These are phyloP conservation scores for Phytophthora cactorum DNA, from an alignment of 352 stramenopile genomes.

Conservation along the genomic window DNA sequence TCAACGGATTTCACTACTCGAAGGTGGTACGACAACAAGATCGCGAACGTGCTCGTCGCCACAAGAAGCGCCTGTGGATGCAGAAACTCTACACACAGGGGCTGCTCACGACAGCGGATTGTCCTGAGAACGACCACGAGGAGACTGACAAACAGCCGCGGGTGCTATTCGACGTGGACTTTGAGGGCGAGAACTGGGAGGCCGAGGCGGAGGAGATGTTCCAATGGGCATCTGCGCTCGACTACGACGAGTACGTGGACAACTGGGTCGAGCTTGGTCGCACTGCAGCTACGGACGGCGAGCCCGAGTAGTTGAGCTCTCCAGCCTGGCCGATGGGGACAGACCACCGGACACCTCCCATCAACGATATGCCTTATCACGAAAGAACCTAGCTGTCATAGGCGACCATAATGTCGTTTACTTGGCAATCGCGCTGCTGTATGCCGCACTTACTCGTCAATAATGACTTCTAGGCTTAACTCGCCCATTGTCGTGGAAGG, in stretches of 20 bases:
- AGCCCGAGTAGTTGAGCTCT: slow-evolving; percentile 11
- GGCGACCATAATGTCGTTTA: no score
- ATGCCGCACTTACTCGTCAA: no score
- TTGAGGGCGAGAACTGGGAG: slow-evolving; percentile 75
- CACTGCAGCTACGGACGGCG: slow-evolving; percentile 50
- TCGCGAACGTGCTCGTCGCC: slow-evolving; percentile 49
- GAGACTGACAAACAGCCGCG: slow-evolving; percentile 14
- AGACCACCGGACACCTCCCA: no score
- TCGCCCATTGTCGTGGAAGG: no score
- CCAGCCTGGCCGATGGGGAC: no score
- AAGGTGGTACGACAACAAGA: slow-evolving; percentile 65
- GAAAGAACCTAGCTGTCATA: no score
- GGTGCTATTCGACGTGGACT: slow-evolving; percentile 68
- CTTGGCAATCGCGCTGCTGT: no score
- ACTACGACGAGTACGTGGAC: slow-evolving; percentile 80
- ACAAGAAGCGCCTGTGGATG: slow-evolving; percentile 85
- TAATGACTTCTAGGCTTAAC: slow-evolving; percentile 16
- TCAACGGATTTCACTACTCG: slow-evolving; percentile 49
- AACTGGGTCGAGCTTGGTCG: slow-evolving; percentile 69
- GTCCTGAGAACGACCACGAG: slow-evolving; percentile 22
- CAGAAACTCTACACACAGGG: slow-evolving; percentile 77
- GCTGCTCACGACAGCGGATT: slow-evolving; percentile 38
- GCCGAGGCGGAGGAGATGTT: slow-evolving; percentile 75
- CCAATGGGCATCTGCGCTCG: slow-evolving; percentile 64
- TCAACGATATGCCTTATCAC: no score